A percentile compares a stretch with the other conserved stretches of the same genome.
These are phyloP conservation scores for Cercospora canescens DNA, from an alignment of 2,329 filamentous ascomycete genomes.

Conservation along the genomic window DNA sequence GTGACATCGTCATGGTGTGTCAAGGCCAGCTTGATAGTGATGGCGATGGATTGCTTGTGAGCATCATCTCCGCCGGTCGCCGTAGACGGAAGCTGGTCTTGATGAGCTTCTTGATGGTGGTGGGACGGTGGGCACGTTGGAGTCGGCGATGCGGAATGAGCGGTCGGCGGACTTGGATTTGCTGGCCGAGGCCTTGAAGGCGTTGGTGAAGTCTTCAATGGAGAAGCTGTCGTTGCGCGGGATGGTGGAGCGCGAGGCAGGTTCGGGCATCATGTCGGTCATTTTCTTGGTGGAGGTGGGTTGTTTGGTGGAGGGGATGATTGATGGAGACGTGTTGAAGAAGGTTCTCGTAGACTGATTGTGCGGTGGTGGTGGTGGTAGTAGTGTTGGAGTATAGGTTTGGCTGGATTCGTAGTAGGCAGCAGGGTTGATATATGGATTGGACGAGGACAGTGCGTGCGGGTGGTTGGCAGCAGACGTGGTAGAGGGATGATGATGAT, in stretches of 20 bases:
- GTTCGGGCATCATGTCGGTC: slow-evolving; percentile 37
- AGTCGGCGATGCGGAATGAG: slow-evolving; percentile 30
- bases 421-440: slow-evolving; percentile 1
- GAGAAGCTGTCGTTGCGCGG: slow-evolving; percentile 40
- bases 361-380: neutral
- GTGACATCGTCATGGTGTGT: neutral
- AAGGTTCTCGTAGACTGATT: neutral
- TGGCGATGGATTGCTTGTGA: neutral
- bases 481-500: neutral
- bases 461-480: neutral
- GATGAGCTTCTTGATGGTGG: slow-evolving; percentile 35
- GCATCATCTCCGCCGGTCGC: slow-evolving; percentile 23
- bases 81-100: slow-evolving; percentile 31
- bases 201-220: slow-evolving; percentile 35
- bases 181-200: slow-evolving; percentile 34
- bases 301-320: slow-evolving; percentile 1
- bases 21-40: slow-evolving; percentile 21
- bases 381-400: neutral
- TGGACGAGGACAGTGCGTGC: neutral
- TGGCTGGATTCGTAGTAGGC: neutral
- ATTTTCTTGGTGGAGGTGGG: slow-evolving; percentile 24
- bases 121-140: slow-evolving; percentile 32
- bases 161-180: slow-evolving; percentile 35
- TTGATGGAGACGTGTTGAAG: slow-evolving; percentile 10
- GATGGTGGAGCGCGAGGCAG: slow-evolving; percentile 25